These are phyloP conservation scores for Paecilomyces variotii DNA, from an alignment of 2,329 filamentous ascomycete genomes.

Conservation along the genomic window DNA sequence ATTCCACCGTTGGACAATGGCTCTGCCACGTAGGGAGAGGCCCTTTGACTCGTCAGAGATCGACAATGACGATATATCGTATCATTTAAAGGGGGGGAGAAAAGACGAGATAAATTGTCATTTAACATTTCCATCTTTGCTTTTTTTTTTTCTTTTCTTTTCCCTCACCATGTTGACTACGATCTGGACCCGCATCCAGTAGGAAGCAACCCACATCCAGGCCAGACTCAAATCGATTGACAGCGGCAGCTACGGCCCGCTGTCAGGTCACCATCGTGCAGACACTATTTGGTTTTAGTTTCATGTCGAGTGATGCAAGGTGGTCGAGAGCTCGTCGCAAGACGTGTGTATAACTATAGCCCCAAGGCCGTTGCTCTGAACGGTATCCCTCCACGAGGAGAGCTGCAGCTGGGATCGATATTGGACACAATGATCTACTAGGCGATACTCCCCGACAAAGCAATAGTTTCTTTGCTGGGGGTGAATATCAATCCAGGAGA, in stretches of 20 bases:
- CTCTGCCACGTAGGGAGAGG: background rate
- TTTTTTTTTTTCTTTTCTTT: too few species aligned
- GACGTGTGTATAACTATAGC: background rate
- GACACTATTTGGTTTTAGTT: background rate
- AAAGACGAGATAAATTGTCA: background rate
- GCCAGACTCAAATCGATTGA: background rate
- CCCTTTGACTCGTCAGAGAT: background rate
- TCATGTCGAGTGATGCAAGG: background rate
- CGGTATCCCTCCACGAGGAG: background rate
- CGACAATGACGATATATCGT: background rate
- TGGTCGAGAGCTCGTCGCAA: background rate
- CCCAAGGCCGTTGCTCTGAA: background rate
- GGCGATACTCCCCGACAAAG: background rate
- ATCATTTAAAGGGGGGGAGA: background rate
- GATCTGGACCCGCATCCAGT: background rate
- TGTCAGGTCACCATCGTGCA: background rate
- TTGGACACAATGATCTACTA: background rate
- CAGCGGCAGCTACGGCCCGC: background rate
- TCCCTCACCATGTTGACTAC: background rate
- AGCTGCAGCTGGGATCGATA: background rate
- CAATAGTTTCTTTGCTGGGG: background rate
- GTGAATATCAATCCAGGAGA: background rate
- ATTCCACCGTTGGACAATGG: background rate
- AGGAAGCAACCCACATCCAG: background rate
- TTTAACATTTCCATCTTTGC: background rate